Percentiles rank a stretch among this genome's conserved stretches.
Conservation (phyloP, 139 green algal genomes). For the Zygnema cylindricum region DNA sequence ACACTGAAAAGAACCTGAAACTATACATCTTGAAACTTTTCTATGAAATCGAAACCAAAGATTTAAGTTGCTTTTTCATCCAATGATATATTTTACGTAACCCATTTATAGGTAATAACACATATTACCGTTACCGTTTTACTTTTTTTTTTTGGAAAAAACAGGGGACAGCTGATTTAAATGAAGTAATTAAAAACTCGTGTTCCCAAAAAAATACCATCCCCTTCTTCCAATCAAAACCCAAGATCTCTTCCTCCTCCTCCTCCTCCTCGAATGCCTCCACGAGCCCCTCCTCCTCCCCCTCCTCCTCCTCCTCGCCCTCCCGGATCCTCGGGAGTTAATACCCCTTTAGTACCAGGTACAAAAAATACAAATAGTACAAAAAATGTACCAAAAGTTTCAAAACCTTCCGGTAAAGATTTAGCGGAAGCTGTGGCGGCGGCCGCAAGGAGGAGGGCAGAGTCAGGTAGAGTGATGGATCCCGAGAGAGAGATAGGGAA, state of each 20-base stretch:
- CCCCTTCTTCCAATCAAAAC: too few relatives aligned
- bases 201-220: too few relatives aligned
- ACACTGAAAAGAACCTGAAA: background rate
- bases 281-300: background rate
- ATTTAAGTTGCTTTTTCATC: too few relatives aligned
- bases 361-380: too few relatives aligned
- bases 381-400: background rate
- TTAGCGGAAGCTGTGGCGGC: conserved; percentile 16
- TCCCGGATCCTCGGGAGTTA: background rate
- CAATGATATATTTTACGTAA: too few relatives aligned
- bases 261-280: background rate
- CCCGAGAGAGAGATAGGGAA: background rate
- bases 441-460: conserved; percentile 18
- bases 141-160: too few relatives aligned
- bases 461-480: background rate
- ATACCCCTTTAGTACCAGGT: background rate
- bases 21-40: too few relatives aligned
- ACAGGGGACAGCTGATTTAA: too few relatives aligned
- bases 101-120: too few relatives aligned
- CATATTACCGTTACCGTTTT: too few relatives aligned
- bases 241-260: conserved; percentile 1
- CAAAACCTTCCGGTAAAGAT: background rate
- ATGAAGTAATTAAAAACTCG: too few relatives aligned
- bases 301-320: conserved; percentile 6
- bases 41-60: too few relatives aligned